A percentile compares a stretch with the other conserved stretches of the same genome.
phyloP scores from a whole-genome alignment of 1,284 basidiomycete genomes.

The Naganishia albida region DNA sequence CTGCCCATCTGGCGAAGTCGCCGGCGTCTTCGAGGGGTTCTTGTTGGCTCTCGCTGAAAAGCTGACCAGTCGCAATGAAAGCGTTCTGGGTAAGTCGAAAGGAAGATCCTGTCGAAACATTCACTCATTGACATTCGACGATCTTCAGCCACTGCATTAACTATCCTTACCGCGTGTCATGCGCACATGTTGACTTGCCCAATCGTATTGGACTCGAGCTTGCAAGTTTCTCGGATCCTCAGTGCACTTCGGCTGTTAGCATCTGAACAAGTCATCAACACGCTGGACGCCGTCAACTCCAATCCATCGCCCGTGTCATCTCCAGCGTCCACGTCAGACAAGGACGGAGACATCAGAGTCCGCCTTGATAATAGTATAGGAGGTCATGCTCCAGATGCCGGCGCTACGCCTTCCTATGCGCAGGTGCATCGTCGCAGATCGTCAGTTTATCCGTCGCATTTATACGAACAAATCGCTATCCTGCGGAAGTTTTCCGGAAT shows the following conservation, averaged over 20 bases:
- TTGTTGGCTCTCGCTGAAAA: constrained; percentile 36
- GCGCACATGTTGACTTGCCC: constrained; percentile 39
- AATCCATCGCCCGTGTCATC: constrained; percentile 27
- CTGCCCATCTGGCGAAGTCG: constrained; percentile 40
- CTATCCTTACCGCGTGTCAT: constrained; percentile 43
- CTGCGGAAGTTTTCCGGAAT: constrained; percentile 25
- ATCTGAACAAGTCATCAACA: constrained; percentile 5
- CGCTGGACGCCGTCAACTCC: constrained; percentile 27
- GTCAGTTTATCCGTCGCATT: not conserved
- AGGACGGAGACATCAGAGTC: constrained; percentile 23
- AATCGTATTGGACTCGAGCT: constrained; percentile 32
- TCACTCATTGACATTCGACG: too few species aligned
- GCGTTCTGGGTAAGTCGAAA: constrained; percentile 35
- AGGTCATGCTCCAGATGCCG: not conserved
- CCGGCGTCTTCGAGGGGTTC: constrained; percentile 37
- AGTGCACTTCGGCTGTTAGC: constrained; percentile 14
- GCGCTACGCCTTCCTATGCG: not conserved
- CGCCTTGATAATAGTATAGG: not conserved
- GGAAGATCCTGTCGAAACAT: not conserved
- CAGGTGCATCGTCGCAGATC: not conserved
- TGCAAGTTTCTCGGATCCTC: constrained; percentile 8
- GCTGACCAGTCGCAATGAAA: constrained; percentile 30
- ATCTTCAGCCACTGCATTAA: constrained; percentile 33
- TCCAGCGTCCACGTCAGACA: constrained; percentile 32
- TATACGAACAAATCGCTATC: constrained; percentile 19